Conservation (phyloP, 2,329 filamentous ascomycete species). For the Emmonsiellopsis sp. region DNA sequence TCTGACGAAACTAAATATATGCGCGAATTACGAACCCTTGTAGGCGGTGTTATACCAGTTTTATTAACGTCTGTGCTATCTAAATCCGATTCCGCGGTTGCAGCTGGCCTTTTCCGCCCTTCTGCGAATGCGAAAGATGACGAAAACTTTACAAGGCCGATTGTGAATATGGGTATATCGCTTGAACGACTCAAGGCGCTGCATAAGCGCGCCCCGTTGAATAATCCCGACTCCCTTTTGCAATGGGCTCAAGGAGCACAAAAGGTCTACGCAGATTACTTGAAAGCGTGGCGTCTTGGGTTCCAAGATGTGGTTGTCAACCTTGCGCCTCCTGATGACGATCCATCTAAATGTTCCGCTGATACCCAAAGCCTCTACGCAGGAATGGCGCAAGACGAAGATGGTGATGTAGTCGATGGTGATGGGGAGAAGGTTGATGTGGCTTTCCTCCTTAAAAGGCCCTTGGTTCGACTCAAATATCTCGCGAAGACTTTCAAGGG, state of each 20-base stretch:
- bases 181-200: slow-evolving; percentile 73
- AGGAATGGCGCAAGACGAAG: slow-evolving; percentile 47
- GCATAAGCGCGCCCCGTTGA: slow-evolving; percentile 70
- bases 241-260: slow-evolving; percentile 73
- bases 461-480: slow-evolving; percentile 78
- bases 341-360: slow-evolving; percentile 32
- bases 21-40: slow-evolving; percentile 81
- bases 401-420: slow-evolving; percentile 55
- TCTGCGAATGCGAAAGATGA: slow-evolving; percentile 46
- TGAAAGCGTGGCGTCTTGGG: slow-evolving; percentile 80
- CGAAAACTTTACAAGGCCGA: slow-evolving; percentile 65
- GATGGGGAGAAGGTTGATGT: slow-evolving; percentile 89
- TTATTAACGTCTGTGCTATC: slow-evolving; percentile 76
- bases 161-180: slow-evolving; percentile 86
- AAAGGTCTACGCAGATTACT: slow-evolving; percentile 73
- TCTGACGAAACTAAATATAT: slow-evolving; percentile 82
- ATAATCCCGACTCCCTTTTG: slow-evolving; percentile 61
- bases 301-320: slow-evolving; percentile 95
- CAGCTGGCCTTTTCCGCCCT: slow-evolving; percentile 58
- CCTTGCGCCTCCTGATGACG: slow-evolving; percentile 65
- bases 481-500: slow-evolving; percentile 73
- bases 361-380: slow-evolving; percentile 44
- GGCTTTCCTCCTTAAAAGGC: slow-evolving; percentile 81
- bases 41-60: slow-evolving; percentile 91
- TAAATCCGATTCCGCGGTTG: slow-evolving; percentile 54